Evolutionary conservation across 1,139 yeast genomes (phyloP).

Genomic region (Pichia sp.): DNA sequence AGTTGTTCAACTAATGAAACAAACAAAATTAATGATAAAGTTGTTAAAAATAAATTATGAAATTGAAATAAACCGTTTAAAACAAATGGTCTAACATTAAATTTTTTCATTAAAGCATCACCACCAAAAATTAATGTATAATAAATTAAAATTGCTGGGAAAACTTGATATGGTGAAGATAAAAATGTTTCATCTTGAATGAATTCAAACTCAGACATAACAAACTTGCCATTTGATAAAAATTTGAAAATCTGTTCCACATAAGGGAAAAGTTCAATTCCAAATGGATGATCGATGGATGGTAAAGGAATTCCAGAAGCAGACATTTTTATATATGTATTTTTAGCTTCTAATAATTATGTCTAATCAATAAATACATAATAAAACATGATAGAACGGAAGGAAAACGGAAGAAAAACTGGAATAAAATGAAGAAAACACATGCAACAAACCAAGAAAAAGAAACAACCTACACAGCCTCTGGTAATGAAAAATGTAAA

Average conservation of each 20-base stretch:
- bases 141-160: constrained; percentile 51
- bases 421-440: no score
- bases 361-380: no score
- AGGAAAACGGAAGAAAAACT: no score
- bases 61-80: constrained; percentile 68
- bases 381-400: no score
- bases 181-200: constrained; percentile 50
- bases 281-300: constrained; percentile 55
- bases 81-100: constrained; percentile 58
- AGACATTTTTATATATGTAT: constrained; percentile 2
- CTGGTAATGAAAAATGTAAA: no score
- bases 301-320: constrained; percentile 17
- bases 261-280: constrained; percentile 54
- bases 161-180: constrained; percentile 58
- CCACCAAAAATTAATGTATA: constrained; percentile 72
- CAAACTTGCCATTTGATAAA: constrained; percentile 44
- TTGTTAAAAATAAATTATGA: constrained; percentile 75
- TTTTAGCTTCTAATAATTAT: no score
- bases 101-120: constrained; percentile 43
- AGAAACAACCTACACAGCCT: no score
- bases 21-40: constrained; percentile 60
- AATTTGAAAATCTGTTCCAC: constrained; percentile 44
- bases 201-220: constrained; percentile 58
- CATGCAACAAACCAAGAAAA: no score
- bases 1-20: constrained; percentile 76